Evolutionary conservation across 768 basidiomycete species (phyloP), one percentile per base, ranked within the genome.

Genomic region (Phlebiopsis flavidoalba): DNA sequence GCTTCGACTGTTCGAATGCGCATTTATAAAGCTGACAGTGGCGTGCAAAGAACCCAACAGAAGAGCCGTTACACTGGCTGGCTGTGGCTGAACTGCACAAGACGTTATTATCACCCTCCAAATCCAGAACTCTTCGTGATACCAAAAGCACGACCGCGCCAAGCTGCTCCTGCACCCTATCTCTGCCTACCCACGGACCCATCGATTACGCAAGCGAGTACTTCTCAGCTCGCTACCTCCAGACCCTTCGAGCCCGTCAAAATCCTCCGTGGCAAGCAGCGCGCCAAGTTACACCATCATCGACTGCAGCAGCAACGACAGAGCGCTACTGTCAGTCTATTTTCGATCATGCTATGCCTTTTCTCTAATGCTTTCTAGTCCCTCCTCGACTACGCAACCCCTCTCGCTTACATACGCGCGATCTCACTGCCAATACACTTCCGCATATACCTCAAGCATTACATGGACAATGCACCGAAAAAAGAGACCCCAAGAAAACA

Each of bases 391-490:
- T 92, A 49, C 86, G 88, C 49, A 89, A 92, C 70, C 91, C 90
- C 0, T 85, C 86, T 0, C 80, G 86, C 45, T 73, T 92, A 26
- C 86, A 80, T 58, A 80, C 83, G 0, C 77, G 77, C 19, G 87
- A 91, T 59, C 81, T 93, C 26, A 91, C 83, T 1, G 80, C 76
- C 3, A 87, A 87, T 61, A 87, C 84, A n/a, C 0, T 89, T 93
- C 69, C 80, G 87, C 11, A 80, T 89, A 43, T 91, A 93, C 65
- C 64, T 93, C 61, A 90, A 89, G 64, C 86, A 91, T 64, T 92
- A 84, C 71, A 88, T 93, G 86, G 84, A 89, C 65, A 76, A 85
- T 65, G 79, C 78, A 0, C 74, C 77, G 40, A 53, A 67, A 54
- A 53, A 67, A 54, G 58, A 62, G 14, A 10, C 21, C 19, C 11